phyloP scores from a whole-genome alignment of 2,329 filamentous ascomycete genomes.

The Penicillium sp. region DNA sequence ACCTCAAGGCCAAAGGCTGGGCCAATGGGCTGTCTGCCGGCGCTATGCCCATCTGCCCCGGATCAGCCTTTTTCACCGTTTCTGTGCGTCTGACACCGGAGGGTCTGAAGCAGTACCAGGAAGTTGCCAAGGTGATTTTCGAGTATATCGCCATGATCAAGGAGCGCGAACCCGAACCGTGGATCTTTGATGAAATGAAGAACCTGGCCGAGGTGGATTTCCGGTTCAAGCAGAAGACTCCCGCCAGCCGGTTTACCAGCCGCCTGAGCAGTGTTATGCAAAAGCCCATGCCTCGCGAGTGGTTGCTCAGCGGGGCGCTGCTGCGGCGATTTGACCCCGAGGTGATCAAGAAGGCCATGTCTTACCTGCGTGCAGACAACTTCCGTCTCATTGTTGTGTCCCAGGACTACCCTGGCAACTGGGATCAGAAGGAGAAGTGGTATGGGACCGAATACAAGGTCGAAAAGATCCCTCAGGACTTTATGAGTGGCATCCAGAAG shows the following conservation, averaged over 20 bases:
- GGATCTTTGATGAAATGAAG: constrained; percentile 93
- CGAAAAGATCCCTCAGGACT: constrained; percentile 74
- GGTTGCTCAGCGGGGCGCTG: constrained; percentile 79
- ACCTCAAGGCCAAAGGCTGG: constrained; percentile 89
- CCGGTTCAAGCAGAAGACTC: constrained; percentile 90
- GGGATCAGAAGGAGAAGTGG: constrained; percentile 92
- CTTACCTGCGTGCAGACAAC: constrained; percentile 80
- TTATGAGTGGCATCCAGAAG: constrained; percentile 69
- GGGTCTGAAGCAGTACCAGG: constrained; percentile 77
- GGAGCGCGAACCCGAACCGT: constrained; percentile 78
- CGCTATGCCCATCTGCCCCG: constrained; percentile 73
- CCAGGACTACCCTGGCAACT: constrained; percentile 78
- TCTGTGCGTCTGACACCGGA: constrained; percentile 81
- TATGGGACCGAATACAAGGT: constrained; percentile 93
- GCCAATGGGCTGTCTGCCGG: constrained; percentile 81
- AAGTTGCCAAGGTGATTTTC: constrained; percentile 82
- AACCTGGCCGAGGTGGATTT: constrained; percentile 91
- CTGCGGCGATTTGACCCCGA: constrained; percentile 78
- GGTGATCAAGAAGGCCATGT: constrained; percentile 73
- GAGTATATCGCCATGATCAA: constrained; percentile 87
- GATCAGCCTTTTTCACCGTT: constrained; percentile 77
- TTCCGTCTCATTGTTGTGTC: constrained; percentile 83
- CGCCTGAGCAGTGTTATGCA: constrained; percentile 87
- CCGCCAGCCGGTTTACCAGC: constrained; percentile 86
- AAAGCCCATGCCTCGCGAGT: constrained; percentile 80